These are phyloP conservation scores for Neophaeococcomyces mojaviensis DNA, from an alignment of 2,329 filamentous ascomycete species.

Conservation along the genomic window DNA sequence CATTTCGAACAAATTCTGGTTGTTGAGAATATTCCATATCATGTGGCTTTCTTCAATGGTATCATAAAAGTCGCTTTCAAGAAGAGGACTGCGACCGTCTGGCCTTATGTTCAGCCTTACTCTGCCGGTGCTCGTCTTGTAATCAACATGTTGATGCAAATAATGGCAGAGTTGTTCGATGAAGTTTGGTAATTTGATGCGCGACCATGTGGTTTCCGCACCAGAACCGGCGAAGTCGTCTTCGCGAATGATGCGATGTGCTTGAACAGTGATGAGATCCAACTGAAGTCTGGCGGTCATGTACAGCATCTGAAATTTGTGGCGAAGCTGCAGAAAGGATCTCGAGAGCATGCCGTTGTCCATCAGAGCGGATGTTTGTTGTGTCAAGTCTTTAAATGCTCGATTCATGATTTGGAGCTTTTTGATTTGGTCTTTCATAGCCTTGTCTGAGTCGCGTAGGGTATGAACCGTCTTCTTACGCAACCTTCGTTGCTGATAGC, in stretches of 20 bases:
- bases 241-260: no score
- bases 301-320: neutral
- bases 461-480: neutral
- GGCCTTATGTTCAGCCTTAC: no score
- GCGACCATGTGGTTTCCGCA: no score
- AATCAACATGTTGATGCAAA: no score
- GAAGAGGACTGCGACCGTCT: no score
- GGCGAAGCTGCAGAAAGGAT: neutral
- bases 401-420: conserved; percentile 4
- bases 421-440: neutral
- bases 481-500: neutral
- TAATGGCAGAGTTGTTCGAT: no score
- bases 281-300: neutral
- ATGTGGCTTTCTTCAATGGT: conserved; percentile 7
- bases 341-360: neutral
- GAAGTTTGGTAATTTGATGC: no score
- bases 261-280: no score
- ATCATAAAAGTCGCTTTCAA: conserved; percentile 3
- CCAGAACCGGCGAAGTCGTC: no score
- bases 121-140: no score
- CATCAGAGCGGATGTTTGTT: neutral
- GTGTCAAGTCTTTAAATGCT: neutral
- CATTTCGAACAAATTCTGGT: no score
- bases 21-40: no score
- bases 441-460: neutral